Evolutionary conservation across 129 eudicot genomes (phyloP).

Genomic region (Silybum marianum): DNA sequence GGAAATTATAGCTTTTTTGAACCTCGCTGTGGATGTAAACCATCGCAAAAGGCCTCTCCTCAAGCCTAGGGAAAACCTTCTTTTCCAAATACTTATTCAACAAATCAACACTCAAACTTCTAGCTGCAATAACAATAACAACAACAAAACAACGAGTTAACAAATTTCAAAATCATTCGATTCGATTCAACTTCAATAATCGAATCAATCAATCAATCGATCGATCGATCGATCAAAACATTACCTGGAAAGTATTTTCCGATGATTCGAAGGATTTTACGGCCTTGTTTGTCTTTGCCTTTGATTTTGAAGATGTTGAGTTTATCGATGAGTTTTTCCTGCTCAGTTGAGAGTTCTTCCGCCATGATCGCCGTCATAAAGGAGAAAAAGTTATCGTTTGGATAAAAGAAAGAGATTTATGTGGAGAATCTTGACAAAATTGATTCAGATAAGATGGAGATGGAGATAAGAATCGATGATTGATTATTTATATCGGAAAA

Average conservation of each 20-base stretch:
- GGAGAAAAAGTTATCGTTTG: neutral
- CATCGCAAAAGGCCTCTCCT: conserved; percentile 51
- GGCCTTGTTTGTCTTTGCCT: conserved; percentile 64
- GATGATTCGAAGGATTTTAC: conserved; percentile 47
- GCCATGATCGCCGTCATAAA: conserved; percentile 20
- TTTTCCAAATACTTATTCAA: conserved; percentile 65
- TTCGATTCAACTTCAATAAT: neutral
- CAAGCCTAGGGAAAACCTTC: conserved; percentile 55
- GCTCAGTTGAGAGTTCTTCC: conserved; percentile 26
- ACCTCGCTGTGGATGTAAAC: conserved; percentile 79
- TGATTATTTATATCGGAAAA: conserved; percentile 28
- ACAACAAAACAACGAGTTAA: too few relatives aligned
- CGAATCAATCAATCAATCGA: neutral
- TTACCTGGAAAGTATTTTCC: conserved; percentile 72
- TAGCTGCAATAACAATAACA: conserved; percentile 34
- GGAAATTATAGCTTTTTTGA: conserved; percentile 56
- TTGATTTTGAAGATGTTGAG: conserved; percentile 58
- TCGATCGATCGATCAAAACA: too few relatives aligned
- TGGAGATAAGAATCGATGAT: conserved; percentile 19
- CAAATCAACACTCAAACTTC: conserved; percentile 46
- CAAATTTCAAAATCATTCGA: neutral
- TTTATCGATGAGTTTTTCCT: conserved; percentile 36
- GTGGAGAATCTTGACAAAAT: conserved; percentile 10
- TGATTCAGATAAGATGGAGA: conserved; percentile 5
- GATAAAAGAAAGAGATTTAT: neutral